Base-by-base conservation (phyloP, 768 basidiomycete species). In the Panaeolus papilionaceus region DNA sequence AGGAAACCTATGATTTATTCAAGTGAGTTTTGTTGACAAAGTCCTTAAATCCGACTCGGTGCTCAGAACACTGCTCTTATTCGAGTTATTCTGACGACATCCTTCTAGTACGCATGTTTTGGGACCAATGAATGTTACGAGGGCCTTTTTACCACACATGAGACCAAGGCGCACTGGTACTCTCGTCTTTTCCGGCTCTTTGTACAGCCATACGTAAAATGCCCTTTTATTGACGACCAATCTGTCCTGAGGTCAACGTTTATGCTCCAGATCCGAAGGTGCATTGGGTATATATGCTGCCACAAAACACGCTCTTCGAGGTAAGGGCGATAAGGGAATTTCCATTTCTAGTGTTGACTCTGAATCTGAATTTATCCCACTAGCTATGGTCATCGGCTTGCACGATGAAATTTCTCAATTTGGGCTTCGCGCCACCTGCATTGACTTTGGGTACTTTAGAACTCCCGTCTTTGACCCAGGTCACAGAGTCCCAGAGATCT, bases 141-240 rank as follows among this genome's bases (percentile, higher is more conserved):
- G 82, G 8, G 84, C 85, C 0, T 81, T 85, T 74, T 75, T 86
- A 11, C 84, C 85, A 0, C 80, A 83, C 71, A 80, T 86, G 81
- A 76, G 85, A 8, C 74, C 76, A 51, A 72, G 78, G 26, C 79
- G 76, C 65, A 71, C 76, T 0, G 85, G 85, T 0, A 83, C 80
- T 0, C 71, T 86, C 20, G 73, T 83, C 1, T 84, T 78, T 74
- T 69, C 83, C 5, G 83, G 84, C 1, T 86, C 85, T 10, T 38
- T 78, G 12, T 70, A 71, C 2, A 79, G 78, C 40, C 79, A 85
- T 84, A 70, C 66, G 79, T 80, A 51, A 47, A 71, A 44, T 64
- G 2, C 63, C 38, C 63, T 23, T 26, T 23, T 23, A 23, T 23
- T 23, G 23, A 23, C 23, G 23, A 23, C 23, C 23, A 23, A 23